Base-by-base conservation (phyloP, 495 filamentous ascomycete genomes). In the Hyaloscypha hepaticicola region DNA sequence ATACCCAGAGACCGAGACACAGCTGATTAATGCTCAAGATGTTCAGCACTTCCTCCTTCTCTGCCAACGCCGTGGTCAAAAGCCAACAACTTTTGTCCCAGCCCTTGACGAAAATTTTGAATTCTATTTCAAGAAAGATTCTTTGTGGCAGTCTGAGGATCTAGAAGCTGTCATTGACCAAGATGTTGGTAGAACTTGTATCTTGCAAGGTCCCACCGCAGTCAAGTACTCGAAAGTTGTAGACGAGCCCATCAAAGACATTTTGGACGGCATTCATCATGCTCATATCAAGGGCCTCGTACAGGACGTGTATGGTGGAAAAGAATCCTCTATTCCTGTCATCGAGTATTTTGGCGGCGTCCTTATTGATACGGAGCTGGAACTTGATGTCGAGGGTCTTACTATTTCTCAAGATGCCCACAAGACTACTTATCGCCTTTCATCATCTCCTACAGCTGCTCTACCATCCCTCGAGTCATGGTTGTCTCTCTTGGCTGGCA, bases 41-140 rank as follows among this genome's bases (percentile, higher is more conserved):
- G 90, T 95, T 31, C 94, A 99, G 76, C 90, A 97, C 74, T 98
- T 99, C 80, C 78, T 98, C 60, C 79, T 93, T 6, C 85, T 99
- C n/a, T 97, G 93, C 80, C 88, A 93, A 74, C 88, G 93, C 6
- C 90, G 89, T 38, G 90, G 90, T 21, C 96, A 99, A 80, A 99
- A 99, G 80, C 95, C 95, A 0, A 90, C 95, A 19, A 94, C 94
- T 3, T 99, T 99, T 72, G 92, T 99, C 55, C 95, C 95, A 14
- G 82, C 87, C 4, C 82, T 99, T 29, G 95, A 99, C 74, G 94
- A 96, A 60, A 94, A 90, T 68, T 97, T 99, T 56, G 95, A 97
- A 75, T 96, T 92, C 76, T 99, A 89, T 80, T 98, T 99, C 87
- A 99, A 99, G 87, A 99, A 99, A 78, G 95, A 99, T 76, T 97